Base-by-base conservation (phyloP, 2,329 filamentous ascomycete species). In the Hypomyces perniciosus region DNA sequence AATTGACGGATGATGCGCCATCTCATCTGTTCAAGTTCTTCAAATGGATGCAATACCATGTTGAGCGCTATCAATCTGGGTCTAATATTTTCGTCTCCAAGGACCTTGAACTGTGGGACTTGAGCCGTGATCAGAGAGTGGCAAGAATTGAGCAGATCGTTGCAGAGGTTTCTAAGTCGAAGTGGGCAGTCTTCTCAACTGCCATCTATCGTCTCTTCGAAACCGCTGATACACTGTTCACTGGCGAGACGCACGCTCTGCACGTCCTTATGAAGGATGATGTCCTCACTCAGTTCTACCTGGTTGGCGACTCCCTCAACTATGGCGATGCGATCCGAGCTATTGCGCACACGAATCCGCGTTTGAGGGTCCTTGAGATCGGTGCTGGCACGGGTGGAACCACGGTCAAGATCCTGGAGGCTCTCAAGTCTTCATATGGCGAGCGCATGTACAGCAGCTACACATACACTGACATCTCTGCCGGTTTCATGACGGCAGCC, bases 311-410 rank as follows among this genome's bases (percentile, higher is more conserved):
- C 29, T 35, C 33, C 8, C 30, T 54, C 10, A 26, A 45, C 10
- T 49, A 43, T 10, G 44, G 31, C 26, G 28, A 46, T 33, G 44
- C 50, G 2, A 40, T 55, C 4, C 40, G 29, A 12, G 44, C 35
- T 8, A 26, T 51, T 13, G 54, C 13, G 12, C 31, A 26, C 27
- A 38, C 27, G 20, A 31, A 56, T 20, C 42, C 48, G 39, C 10
- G 34, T 6, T 26, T 47, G 8, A 59, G 63, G 4, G 62, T 74
- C 37, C 59, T 75, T 1, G 72, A 75, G 50, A 61, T 74, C 12
- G 72, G 71, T 2, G 69, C 67, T 1, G 70, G 70, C 1, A 73
- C 66, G 1, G 69, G 70, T 5, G 62, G 61, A 7, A 61, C 66
- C 6, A 68, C 68, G 0, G 57, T 62, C 2, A 50, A 47, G 1